Base-by-base conservation (phyloP, 2,329 filamentous ascomycete genomes). In the Macrophomina pseudophaseolina region DNA sequence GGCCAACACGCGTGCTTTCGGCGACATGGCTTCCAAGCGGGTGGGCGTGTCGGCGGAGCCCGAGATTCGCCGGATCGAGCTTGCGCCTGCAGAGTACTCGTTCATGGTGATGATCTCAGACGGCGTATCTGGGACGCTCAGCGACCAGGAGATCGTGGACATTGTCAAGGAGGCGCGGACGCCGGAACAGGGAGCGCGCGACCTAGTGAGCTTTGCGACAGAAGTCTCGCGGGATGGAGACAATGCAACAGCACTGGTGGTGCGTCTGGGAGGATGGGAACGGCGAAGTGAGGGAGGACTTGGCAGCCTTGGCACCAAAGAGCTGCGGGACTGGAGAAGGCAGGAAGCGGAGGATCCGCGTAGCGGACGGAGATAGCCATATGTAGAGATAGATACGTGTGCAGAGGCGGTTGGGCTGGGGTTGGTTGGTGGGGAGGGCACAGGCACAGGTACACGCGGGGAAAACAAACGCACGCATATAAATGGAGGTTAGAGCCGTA, bases 101-200 rank as follows among this genome's bases (percentile, higher is more conserved):
- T 99, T 99, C 79, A 77, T 98, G 62, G 92, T 97, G 1, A 86
- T 99, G 54, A 88, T 97, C 77, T 91, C 88, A 2, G 95, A 99
- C 77, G 95, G 95, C 32, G 88, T 99, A 9, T 94, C 90, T 23
- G 94, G 92, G 6, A 91, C 91, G 16, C 82, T 98, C 28, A 88
- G 86, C 65, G 95, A 99, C 75, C 94, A 98, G 80, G 95, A 99
- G 80, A 93, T 98, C 69, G 94, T 97, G 35, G 95, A 99, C 76
- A 89, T 98, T 38, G 85, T 98, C 73, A 98, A 98, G 79, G 95
- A 99, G 79, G 92, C 93, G 5, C 89, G 86, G 74, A 98, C 94
- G 0, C 95, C 95, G 0, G 94, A 97, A 71, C 88, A 97, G 75
- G 95, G 89, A 3, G 89, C 93, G 1, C 85, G 85, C 67, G 88